Evolutionary conservation across 164 flowering plant genomes (phyloP).

Genomic region (Tinospora cordifolia): DNA sequence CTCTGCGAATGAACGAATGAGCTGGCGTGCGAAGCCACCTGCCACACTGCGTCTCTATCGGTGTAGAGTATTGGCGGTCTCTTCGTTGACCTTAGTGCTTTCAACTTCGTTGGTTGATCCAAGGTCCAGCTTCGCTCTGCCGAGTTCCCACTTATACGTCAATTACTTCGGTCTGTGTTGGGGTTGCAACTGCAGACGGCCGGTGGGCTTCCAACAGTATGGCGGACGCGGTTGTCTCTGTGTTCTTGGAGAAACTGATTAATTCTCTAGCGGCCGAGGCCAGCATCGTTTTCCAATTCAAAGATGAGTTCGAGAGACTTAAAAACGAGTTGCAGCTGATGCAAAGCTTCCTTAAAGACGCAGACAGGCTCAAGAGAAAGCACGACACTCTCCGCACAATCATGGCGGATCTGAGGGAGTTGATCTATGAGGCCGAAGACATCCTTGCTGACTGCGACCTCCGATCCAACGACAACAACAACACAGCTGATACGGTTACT

Average conservation of each 20-base stretch:
- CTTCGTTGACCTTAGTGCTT: too few relatives aligned
- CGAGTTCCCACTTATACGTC: too few relatives aligned
- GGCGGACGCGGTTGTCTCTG: conserved; percentile 41
- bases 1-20: too few relatives aligned
- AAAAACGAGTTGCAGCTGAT: conserved; percentile 28
- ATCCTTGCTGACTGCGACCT: conserved; percentile 34
- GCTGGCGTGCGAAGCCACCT: too few relatives aligned
- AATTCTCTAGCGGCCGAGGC: conserved; percentile 21
- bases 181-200: too few relatives aligned
- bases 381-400: conserved; percentile 18
- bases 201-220: conserved; percentile 11
- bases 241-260: conserved; percentile 31
- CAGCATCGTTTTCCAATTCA: conserved; percentile 21
- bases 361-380: conserved; percentile 36
- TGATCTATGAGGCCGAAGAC: conserved; percentile 40
- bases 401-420: conserved; percentile 26
- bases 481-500: not conserved
- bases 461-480: conserved; percentile 15
- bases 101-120: too few relatives aligned
- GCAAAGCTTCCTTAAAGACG: conserved; percentile 41
- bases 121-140: too few relatives aligned
- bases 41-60: too few relatives aligned
- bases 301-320: conserved; percentile 24
- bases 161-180: too few relatives aligned
- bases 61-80: too few relatives aligned